phyloP scores from a whole-genome alignment of 345 rosid species.

The Aquilaria malaccensis region DNA sequence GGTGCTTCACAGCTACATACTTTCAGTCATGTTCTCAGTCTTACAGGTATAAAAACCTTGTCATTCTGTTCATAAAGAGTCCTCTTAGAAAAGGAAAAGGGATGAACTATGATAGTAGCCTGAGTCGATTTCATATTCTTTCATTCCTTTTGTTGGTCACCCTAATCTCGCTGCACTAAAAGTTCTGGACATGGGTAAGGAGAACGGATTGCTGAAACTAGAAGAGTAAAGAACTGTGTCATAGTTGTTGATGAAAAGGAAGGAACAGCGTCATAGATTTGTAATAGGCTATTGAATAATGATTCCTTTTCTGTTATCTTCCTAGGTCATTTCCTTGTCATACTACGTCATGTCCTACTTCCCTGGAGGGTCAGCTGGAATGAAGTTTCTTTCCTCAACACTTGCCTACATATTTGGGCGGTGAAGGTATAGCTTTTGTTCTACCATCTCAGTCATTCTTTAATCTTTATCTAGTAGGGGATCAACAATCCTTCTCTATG shows the following conservation, averaged over 20 bases:
- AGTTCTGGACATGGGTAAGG: background rate
- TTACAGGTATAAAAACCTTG: constrained; percentile 43
- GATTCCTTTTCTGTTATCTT: constrained; percentile 8
- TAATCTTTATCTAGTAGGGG: too few relatives aligned
- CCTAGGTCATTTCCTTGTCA: constrained; percentile 32
- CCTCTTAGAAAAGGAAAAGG: background rate
- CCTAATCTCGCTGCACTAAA: background rate
- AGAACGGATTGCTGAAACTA: background rate
- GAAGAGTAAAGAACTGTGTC: too few relatives aligned
- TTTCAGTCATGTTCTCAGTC: constrained; percentile 57
- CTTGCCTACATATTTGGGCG: constrained; percentile 31
- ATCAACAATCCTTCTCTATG: too few relatives aligned
- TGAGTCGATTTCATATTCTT: background rate
- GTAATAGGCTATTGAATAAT: background rate
- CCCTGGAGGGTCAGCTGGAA: constrained; percentile 44
- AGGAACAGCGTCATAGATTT: background rate
- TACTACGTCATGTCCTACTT: constrained; percentile 45
- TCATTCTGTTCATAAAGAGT: background rate
- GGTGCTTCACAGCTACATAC: constrained; percentile 65
- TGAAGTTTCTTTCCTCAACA: constrained; percentile 31
- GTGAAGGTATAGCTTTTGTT: constrained; percentile 14
- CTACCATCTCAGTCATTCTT: too few relatives aligned
- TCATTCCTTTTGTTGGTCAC: too few relatives aligned
- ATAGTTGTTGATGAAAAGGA: background rate
- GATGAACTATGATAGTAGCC: background rate